Percentiles rank a stretch among this genome's conserved stretches.
phyloP scores from a whole-genome alignment of 2,329 filamentous ascomycete genomes.

The Phyllosticta citriasiana region DNA sequence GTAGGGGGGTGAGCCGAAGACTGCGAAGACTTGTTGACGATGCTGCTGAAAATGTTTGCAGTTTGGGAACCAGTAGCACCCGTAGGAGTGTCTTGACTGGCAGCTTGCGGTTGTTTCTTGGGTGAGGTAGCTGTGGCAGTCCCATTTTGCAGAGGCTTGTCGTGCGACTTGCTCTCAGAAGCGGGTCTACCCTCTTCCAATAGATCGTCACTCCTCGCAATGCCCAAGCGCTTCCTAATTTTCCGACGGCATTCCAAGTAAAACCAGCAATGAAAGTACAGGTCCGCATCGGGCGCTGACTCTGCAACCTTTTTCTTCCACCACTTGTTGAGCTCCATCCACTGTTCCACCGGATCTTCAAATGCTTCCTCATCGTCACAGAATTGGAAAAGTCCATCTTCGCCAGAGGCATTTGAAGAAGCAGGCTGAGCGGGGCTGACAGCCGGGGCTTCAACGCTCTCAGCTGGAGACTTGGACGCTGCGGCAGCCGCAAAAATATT shows the following conservation, averaged over 20 bases:
- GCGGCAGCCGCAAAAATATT: neutral
- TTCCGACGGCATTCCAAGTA: neutral
- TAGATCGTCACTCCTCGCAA: neutral
- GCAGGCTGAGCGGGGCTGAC: neutral
- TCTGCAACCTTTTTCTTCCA: neutral
- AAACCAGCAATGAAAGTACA: neutral
- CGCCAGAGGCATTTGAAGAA: neutral
- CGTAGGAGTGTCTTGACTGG: neutral
- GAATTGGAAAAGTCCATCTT: neutral
- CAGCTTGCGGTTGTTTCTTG: neutral
- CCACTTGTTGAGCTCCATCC: neutral
- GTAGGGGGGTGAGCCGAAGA: neutral
- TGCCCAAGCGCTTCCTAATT: neutral
- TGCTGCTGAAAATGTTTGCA: conserved; percentile 8
- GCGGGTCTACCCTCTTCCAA: neutral
- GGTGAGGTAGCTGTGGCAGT: neutral
- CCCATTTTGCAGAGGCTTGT: neutral
- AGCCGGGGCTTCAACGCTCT: neutral
- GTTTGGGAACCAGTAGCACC: conserved; percentile 1
- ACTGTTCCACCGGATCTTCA: neutral
- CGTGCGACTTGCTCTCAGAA: conserved; percentile 2
- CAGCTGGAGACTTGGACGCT: neutral
- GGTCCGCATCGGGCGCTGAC: neutral
- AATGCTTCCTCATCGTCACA: neutral
- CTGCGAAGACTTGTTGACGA: conserved; percentile 6